phyloP scores from a whole-genome alignment of 805 yeast species.

The Jamesozyma rosinii region DNA sequence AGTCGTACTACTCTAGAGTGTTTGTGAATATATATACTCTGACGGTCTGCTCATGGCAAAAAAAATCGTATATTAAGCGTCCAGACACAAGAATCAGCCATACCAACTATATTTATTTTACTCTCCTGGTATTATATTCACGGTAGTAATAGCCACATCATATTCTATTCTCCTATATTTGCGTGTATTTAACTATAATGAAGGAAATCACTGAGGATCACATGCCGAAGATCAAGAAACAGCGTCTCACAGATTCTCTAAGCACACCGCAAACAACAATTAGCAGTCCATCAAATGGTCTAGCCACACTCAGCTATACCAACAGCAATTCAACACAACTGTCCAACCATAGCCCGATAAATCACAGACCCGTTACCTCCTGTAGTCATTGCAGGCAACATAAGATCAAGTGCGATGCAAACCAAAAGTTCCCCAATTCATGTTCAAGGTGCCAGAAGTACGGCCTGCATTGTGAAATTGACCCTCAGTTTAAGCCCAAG shows the following conservation, averaged over 20 bases:
- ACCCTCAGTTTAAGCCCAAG: constrained; percentile 83
- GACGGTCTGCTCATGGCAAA: too few species aligned
- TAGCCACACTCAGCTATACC: not conserved
- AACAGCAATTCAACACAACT: not conserved
- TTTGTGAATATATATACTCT: too few species aligned
- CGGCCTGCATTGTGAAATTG: constrained; percentile 76
- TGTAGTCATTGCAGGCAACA: constrained; percentile 94
- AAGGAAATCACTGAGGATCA: not conserved
- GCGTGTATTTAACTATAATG: too few species aligned
- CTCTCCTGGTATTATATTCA: too few species aligned
- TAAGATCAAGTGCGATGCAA: constrained; percentile 86
- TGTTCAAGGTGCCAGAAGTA: constrained; percentile 77
- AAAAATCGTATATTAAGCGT: too few species aligned
- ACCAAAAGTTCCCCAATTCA: constrained; percentile 69
- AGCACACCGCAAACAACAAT: not conserved
- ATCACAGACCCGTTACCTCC: constrained; percentile 82
- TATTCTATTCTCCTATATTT: too few species aligned
- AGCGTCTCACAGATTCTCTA: not conserved
- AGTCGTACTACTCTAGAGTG: too few species aligned
- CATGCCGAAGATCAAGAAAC: not conserved
- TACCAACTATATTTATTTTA: too few species aligned
- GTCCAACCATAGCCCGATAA: not conserved
- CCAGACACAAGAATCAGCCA: too few species aligned
- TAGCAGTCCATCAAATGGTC: not conserved
- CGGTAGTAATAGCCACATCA: too few species aligned